Evolutionary conservation across 192 early-diverging fungal genomes (phyloP).

Genomic region (Spinellus fusiger): DNA sequence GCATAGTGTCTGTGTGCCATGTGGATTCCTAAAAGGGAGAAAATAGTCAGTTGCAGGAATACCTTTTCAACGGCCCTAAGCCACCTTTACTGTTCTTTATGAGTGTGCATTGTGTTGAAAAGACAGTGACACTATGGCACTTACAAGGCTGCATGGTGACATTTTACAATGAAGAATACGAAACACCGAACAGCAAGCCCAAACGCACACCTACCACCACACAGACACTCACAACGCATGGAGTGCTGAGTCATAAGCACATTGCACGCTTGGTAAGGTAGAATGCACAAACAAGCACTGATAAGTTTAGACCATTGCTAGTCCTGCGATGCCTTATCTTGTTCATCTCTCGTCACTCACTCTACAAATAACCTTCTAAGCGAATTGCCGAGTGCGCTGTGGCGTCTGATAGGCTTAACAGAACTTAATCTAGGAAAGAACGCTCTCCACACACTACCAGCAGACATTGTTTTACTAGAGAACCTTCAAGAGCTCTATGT

Average conservation of each 20-base stretch:
- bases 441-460: slow-evolving; percentile 17
- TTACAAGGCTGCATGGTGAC: slow-evolving; percentile 16
- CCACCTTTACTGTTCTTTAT: slow-evolving; percentile 6
- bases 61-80: background rate
- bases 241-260: slow-evolving; percentile 2
- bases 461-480: slow-evolving; percentile 18
- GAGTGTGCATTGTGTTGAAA: background rate
- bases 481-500: slow-evolving; percentile 26
- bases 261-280: slow-evolving; percentile 12
- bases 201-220: slow-evolving; percentile 5
- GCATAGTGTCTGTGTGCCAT: background rate
- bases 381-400: slow-evolving; percentile 22
- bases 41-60: background rate
- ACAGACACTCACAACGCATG: slow-evolving; percentile 12
- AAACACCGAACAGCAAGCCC: background rate
- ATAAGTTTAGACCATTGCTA: slow-evolving; percentile 24
- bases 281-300: background rate
- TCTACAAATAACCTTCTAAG: slow-evolving; percentile 29
- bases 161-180: slow-evolving; percentile 3
- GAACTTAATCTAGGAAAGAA: slow-evolving; percentile 34
- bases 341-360: slow-evolving; percentile 15
- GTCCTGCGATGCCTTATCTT: slow-evolving; percentile 29
- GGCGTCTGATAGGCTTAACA: slow-evolving; percentile 19
- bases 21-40: background rate
- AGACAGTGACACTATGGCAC: slow-evolving; percentile 25